A percentile compares a stretch with the other conserved stretches of the same genome.
phyloP scores from a whole-genome alignment of 495 filamentous ascomycete genomes.

The Penicillium simplicissimum region DNA sequence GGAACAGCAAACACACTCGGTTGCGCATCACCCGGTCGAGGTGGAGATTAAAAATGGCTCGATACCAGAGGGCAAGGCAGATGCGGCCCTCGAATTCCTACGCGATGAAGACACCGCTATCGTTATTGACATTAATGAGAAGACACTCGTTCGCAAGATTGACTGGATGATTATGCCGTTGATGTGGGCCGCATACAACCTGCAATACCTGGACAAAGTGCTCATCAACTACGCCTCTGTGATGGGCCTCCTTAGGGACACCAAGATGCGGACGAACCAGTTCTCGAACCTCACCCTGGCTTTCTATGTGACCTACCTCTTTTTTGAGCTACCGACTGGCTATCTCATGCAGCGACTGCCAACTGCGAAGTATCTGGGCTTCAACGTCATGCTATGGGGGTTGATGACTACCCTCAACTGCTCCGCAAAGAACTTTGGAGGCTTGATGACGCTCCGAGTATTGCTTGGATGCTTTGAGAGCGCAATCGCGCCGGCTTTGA shows the following conservation, averaged over 20 bases:
- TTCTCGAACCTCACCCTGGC: slow-evolving; percentile 54
- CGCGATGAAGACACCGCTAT: slow-evolving; percentile 16
- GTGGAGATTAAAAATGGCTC: slow-evolving; percentile 18
- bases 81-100: slow-evolving; percentile 33
- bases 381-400: slow-evolving; percentile 58
- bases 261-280: slow-evolving; percentile 53
- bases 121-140: slow-evolving; percentile 32
- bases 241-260: slow-evolving; percentile 54
- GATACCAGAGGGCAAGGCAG: slow-evolving; percentile 23
- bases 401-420: slow-evolving; percentile 61
- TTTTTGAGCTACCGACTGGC: slow-evolving; percentile 38
- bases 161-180: slow-evolving; percentile 45
- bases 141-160: slow-evolving; percentile 39
- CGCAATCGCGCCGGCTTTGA: slow-evolving; percentile 55
- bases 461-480: slow-evolving; percentile 68
- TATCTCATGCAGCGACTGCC: slow-evolving; percentile 48
- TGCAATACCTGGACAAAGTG: slow-evolving; percentile 69
- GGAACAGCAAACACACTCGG: slow-evolving; percentile 5
- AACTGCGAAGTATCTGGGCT: slow-evolving; percentile 50
- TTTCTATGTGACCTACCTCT: slow-evolving; percentile 55
- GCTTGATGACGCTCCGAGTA: slow-evolving; percentile 52
- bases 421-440: slow-evolving; percentile 50
- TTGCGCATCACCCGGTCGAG: slow-evolving; percentile 13
- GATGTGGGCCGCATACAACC: slow-evolving; percentile 54
- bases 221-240: slow-evolving; percentile 60